A percentile compares a stretch with the other conserved stretches of the same genome.
phyloP scores from a whole-genome alignment of 305 asterid genomes.

The Solanum hybrid region DNA sequence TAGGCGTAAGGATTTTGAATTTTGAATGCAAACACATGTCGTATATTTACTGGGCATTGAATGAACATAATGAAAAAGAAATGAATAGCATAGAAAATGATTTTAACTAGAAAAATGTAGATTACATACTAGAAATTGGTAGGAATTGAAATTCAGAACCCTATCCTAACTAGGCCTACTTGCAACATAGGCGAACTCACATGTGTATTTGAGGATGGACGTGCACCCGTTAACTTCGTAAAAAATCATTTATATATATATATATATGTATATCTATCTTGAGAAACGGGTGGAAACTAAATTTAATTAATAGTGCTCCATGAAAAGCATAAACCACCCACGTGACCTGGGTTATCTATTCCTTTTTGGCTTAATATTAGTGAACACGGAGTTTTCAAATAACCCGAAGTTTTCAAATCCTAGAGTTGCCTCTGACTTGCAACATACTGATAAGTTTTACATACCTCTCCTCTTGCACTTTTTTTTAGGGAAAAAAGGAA shows the following conservation, averaged over 20 bases:
- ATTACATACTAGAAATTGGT: not conserved
- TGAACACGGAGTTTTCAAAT: too few species aligned
- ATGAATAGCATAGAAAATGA: not conserved
- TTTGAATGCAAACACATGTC: not conserved
- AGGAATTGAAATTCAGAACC: not conserved
- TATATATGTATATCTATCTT: too few species aligned
- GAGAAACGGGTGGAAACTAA: not conserved
- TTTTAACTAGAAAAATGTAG: not conserved
- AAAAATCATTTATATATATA: too few species aligned
- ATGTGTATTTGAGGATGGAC: too few species aligned
- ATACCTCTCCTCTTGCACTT: too few species aligned
- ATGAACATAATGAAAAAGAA: not conserved
- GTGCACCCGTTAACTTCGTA: too few species aligned
- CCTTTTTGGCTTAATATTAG: not conserved
- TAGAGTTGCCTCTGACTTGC: not conserved
- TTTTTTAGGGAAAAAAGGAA: not conserved
- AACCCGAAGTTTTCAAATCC: fast-evolving
- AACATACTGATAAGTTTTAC: not conserved
- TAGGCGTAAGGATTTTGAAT: not conserved
- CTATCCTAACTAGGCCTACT: not conserved
- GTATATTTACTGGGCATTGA: not conserved
- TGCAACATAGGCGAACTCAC: too few species aligned
- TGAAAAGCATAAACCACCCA: not conserved
- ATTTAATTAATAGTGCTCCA: not conserved
- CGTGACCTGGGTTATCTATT: not conserved